Evolutionary conservation across 2,329 filamentous ascomycete genomes (phyloP), one percentile per base, ranked within the genome.

Genomic region (Cladophialophora chaetospira): DNA sequence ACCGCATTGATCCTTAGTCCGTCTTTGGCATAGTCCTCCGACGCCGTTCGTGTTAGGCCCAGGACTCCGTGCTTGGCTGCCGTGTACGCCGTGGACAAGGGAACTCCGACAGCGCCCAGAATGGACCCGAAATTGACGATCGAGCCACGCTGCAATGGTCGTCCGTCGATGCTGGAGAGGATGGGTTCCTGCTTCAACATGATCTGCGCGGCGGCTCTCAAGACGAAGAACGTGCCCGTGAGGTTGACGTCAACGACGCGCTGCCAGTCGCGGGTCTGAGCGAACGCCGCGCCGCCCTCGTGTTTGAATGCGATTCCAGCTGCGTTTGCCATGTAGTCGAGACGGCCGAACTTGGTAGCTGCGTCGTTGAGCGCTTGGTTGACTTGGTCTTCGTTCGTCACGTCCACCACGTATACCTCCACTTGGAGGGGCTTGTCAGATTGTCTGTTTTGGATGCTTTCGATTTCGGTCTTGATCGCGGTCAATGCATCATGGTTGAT

Each of bases 61-160:
- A 85, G 79, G 1, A 85, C 75, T 0, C 81, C 82, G 10, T 80
- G 76, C 31, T 85, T 85, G 2, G 80, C 82, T 0, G 77, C 79
- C 53, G 36, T 52, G 51, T 63, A 63, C 5, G 56, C 59, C 6
- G 51, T 71, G n/a, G 71, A 71, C n/a, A 70, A 49, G 1, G 72
- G 70, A 57, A 76, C 72, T 28, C 73, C 75, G 25, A 43, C 35
- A 3, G 33, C n/a, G 17, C 72, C 40, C 69, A 72, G 3, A 68
- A 65, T 58, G 65, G 53, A 51, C 29, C 44, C 26, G n/a, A 82
- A 75, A 58, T 82, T 80, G 10, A 82, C 78, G 4, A 82, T 69
- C 1, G 76, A 69, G 2, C 80, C 80, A 11, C 77, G 70, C 54
- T 79, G 75, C 1, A 51, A 31, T 17, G 38, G 21, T 4, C 61